Percentiles rank a stretch among this genome's conserved stretches.
Evolutionary conservation across 2,329 filamentous ascomycete species (phyloP).

Genomic region (Trichoderma citrinoviride): DNA sequence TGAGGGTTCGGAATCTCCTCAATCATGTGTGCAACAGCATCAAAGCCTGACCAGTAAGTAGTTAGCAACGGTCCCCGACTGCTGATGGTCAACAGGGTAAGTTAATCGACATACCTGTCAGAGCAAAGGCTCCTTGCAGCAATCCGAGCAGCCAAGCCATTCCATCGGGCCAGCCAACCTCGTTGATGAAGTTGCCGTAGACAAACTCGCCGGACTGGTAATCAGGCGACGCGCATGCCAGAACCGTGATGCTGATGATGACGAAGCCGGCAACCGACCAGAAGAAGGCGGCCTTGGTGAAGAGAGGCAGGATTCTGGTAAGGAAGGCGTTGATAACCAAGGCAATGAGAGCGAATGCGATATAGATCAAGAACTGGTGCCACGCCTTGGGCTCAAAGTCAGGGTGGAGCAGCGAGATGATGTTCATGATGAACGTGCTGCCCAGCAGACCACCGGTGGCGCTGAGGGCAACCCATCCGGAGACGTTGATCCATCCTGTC

Average conservation of each 20-base stretch:
- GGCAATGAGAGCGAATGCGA: constrained; percentile 59
- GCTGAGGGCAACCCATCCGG: constrained; percentile 68
- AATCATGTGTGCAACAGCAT: constrained; percentile 51
- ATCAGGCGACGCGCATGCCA: constrained; percentile 63
- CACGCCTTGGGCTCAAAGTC: constrained; percentile 58
- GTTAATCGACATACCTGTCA: constrained; percentile 35
- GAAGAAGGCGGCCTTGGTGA: constrained; percentile 67
- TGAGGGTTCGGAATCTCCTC: constrained; percentile 59
- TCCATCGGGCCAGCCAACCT: constrained; percentile 67
- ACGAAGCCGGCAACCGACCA: constrained; percentile 69
- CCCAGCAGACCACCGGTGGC: constrained; percentile 67
- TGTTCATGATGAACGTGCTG: constrained; percentile 63
- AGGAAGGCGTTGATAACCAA: constrained; percentile 65
- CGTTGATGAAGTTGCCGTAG: constrained; percentile 65
- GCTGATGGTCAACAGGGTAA: not conserved
- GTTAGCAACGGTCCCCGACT: not conserved
- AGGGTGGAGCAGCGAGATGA: constrained; percentile 60
- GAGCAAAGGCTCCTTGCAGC: constrained; percentile 50
- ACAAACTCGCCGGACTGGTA: constrained; percentile 65
- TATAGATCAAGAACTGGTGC: constrained; percentile 73
- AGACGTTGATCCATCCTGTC: constrained; percentile 70
- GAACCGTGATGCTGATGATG: constrained; percentile 66
- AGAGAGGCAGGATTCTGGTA: constrained; percentile 53
- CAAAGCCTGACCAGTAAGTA: constrained; percentile 38
- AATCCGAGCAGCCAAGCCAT: constrained; percentile 56